Conservation (phyloP, 345 rosid species). For the Eutrema heterophyllum region DNA sequence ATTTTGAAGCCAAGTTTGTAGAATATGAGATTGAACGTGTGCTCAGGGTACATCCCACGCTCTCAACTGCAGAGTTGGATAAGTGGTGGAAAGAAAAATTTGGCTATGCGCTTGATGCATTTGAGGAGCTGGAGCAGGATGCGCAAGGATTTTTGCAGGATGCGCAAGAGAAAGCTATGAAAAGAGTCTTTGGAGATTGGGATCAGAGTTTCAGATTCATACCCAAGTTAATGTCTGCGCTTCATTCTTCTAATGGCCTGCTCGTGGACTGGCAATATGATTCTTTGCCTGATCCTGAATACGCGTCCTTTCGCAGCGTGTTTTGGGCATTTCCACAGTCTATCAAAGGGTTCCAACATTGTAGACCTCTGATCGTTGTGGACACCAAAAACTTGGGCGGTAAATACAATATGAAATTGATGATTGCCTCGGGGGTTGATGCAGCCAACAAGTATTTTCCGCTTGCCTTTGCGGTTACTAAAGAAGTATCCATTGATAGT, state of each 20-base stretch:
- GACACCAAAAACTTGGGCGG: background rate
- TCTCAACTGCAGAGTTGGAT: background rate
- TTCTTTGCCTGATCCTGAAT: background rate
- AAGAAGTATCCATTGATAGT: background rate
- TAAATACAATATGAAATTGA: background rate
- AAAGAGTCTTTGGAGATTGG: background rate
- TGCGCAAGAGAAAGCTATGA: background rate
- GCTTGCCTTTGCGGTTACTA: constrained; percentile 5
- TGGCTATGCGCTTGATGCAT: background rate
- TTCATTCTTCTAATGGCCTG: background rate
- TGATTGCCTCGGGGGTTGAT: constrained; percentile 4
- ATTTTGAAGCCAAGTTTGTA: background rate
- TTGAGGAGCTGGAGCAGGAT: background rate
- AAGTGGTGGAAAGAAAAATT: background rate
- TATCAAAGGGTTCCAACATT: constrained; percentile 3
- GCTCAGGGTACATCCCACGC: background rate
- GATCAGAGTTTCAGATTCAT: background rate
- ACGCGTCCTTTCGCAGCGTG: background rate
- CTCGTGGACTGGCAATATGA: background rate
- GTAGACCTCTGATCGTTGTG: constrained; percentile 1
- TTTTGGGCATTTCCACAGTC: constrained; percentile 18
- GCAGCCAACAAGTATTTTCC: background rate
- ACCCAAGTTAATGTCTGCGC: background rate
- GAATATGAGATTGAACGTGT: background rate
- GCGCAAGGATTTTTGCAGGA: background rate